These are phyloP conservation scores for Coniochaeta pulveracea DNA, from an alignment of 2,329 filamentous ascomycete genomes.

Conservation along the genomic window DNA sequence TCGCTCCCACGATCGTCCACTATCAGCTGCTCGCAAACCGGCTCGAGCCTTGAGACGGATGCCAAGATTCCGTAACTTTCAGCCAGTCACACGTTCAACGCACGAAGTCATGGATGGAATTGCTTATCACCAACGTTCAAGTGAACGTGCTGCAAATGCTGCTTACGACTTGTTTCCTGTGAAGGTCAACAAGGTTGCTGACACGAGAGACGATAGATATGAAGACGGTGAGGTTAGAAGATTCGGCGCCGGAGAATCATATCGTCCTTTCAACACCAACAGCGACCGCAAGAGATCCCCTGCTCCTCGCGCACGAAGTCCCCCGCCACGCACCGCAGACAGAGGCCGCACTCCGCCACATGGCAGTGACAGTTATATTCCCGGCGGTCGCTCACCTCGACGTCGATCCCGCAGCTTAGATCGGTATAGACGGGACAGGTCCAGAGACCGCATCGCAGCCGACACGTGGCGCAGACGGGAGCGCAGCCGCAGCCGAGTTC, in stretches of 20 bases:
- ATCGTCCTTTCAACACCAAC: slow-evolving; percentile 46
- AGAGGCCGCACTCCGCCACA: slow-evolving; percentile 16
- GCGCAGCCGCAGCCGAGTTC: slow-evolving; percentile 24
- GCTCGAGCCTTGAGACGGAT: background rate
- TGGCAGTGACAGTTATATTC: slow-evolving; percentile 28
- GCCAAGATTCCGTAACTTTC: slow-evolving; percentile 9
- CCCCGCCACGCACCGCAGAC: slow-evolving; percentile 18
- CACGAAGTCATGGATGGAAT: background rate
- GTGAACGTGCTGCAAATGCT: background rate
- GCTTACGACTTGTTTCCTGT: background rate
- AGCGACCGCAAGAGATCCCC: slow-evolving; percentile 18
- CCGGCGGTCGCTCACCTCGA: slow-evolving; percentile 24
- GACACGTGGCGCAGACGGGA: slow-evolving; percentile 27
- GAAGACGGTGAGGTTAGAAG: slow-evolving; percentile 51
- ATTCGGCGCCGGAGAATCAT: slow-evolving; percentile 51
- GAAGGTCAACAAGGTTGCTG: background rate
- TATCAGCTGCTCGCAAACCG: no score
- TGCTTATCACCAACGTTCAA: background rate
- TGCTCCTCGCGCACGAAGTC: slow-evolving; percentile 5
- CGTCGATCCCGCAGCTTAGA: slow-evolving; percentile 29
- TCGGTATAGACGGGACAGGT: slow-evolving; percentile 26
- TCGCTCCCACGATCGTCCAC: no score
- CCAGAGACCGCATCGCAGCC: slow-evolving; percentile 17
- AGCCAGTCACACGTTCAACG: no score
- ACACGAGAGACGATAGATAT: slow-evolving; percentile 27